Evolutionary conservation across 1,284 basidiomycete species (phyloP).

Genomic region (Cryptococcus sp.): DNA sequence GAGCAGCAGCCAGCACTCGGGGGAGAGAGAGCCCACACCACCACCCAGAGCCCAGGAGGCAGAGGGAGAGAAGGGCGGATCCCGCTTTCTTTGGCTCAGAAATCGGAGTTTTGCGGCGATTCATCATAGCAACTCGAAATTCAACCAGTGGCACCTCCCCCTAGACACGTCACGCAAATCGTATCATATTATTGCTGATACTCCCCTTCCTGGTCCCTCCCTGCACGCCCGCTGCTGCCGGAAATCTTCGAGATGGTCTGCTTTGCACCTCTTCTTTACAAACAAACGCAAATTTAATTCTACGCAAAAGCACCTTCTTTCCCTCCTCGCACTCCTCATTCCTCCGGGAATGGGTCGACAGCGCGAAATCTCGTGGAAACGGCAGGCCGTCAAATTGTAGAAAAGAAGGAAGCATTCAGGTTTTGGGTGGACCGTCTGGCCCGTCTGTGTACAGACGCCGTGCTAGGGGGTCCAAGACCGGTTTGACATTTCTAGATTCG

Average conservation of each 20-base stretch:
- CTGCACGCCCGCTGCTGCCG: background rate
- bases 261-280: slow-evolving; percentile 1
- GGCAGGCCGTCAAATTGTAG: slow-evolving; percentile 10
- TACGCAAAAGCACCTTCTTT: slow-evolving; percentile 7
- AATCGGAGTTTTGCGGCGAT: slow-evolving; percentile 3
- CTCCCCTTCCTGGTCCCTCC: background rate
- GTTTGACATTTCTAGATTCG: slow-evolving; percentile 9
- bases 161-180: background rate
- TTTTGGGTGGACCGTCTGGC: slow-evolving; percentile 11
- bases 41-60: too few relatives aligned
- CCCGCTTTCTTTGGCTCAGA: background rate
- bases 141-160: background rate
- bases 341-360: slow-evolving; percentile 2
- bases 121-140: background rate
- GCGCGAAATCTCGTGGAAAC: background rate
- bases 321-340: background rate
- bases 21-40: too few relatives aligned
- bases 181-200: background rate
- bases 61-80: too few relatives aligned
- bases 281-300: slow-evolving; percentile 7
- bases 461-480: slow-evolving; percentile 12
- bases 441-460: background rate
- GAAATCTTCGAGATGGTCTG: too few relatives aligned
- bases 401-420: slow-evolving; percentile 9
- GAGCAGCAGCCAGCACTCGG: background rate